These are phyloP conservation scores for Solanum sejunctum DNA, from an alignment of 257 asterid genomes.

Conservation along the genomic window DNA sequence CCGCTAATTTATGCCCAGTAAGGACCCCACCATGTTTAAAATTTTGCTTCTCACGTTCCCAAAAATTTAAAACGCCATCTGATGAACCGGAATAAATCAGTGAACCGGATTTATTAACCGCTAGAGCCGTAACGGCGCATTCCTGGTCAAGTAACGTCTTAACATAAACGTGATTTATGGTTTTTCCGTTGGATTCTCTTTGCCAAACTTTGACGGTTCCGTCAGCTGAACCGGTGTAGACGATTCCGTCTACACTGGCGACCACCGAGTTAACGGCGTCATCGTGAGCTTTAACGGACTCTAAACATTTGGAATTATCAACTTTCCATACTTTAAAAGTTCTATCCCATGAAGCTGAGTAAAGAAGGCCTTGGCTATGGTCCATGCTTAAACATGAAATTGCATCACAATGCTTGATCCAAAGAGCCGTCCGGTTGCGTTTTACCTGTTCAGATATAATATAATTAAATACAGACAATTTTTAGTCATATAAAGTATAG, in stretches of 20 bases:
- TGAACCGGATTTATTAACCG: slow-evolving; percentile 29
- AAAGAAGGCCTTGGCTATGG: slow-evolving; percentile 37
- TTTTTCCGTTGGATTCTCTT: slow-evolving; percentile 39
- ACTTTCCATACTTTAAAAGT: slow-evolving; percentile 71
- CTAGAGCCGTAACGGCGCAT: slow-evolving; percentile 62
- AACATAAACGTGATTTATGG: slow-evolving; percentile 22
- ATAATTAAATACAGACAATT: not conserved
- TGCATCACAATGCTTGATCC: slow-evolving; percentile 79
- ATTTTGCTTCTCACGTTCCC: slow-evolving; percentile 52
- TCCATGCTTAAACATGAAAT: slow-evolving; percentile 70
- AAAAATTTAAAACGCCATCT: slow-evolving; percentile 62
- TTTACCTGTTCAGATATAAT: slow-evolving; percentile 7
- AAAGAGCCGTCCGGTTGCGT: slow-evolving; percentile 35
- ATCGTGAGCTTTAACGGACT: slow-evolving; percentile 77
- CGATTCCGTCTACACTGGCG: slow-evolving; percentile 39
- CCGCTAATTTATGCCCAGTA: slow-evolving; percentile 74
- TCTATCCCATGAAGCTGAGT: slow-evolving; percentile 78
- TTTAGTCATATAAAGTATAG: not conserved
- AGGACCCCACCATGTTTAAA: slow-evolving; percentile 55
- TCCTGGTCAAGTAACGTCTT: slow-evolving; percentile 52
- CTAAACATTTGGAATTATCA: slow-evolving; percentile 51
- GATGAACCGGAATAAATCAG: slow-evolving; percentile 58
- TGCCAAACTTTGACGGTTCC: slow-evolving; percentile 71
- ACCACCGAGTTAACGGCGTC: slow-evolving; percentile 73
- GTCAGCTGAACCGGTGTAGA: slow-evolving; percentile 76